Evolutionary conservation across 225 moss, liverwort and hornwort species (phyloP).

Genomic region (Physcomitrellopsis africana): DNA sequence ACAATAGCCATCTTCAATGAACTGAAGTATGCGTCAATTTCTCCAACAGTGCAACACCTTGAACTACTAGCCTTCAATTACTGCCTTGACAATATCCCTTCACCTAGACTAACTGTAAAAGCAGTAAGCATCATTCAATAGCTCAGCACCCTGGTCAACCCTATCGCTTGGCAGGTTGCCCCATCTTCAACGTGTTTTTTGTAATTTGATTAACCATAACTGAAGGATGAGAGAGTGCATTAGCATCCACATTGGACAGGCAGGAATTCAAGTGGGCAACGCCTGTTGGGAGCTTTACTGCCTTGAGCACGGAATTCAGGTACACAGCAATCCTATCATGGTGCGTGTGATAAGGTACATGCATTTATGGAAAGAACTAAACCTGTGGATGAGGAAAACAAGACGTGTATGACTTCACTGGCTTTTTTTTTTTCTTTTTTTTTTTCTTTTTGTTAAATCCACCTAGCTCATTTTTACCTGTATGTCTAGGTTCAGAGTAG

Average conservation of each 20-base stretch:
- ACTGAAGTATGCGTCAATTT: too few species aligned
- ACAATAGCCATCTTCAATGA: too few species aligned
- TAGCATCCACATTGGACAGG: slow-evolving; percentile 49
- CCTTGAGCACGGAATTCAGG: slow-evolving; percentile 45
- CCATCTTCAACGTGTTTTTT: neutral
- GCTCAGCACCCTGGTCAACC: too few species aligned
- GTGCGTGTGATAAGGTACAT: neutral
- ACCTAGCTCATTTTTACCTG: too few species aligned
- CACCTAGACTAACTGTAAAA: too few species aligned
- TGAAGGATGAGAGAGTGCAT: slow-evolving; percentile 45
- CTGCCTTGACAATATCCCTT: too few species aligned
- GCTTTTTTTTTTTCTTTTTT: too few species aligned
- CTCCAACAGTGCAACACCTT: neutral
- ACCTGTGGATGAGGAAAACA: neutral
- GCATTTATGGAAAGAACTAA: neutral
- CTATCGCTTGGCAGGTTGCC: too few species aligned
- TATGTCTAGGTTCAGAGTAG: too few species aligned
- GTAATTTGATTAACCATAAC: neutral
- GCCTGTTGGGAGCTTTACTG: slow-evolving; percentile 54
- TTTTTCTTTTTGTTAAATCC: too few species aligned
- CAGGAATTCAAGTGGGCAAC: slow-evolving; percentile 50
- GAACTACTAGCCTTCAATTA: neutral
- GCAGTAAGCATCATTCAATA: too few species aligned
- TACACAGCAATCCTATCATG: neutral
- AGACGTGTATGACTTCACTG: too few species aligned